Evolutionary conservation across 2,329 filamentous ascomycete genomes (phyloP).

Genomic region (Tolypocladium tropicale): DNA sequence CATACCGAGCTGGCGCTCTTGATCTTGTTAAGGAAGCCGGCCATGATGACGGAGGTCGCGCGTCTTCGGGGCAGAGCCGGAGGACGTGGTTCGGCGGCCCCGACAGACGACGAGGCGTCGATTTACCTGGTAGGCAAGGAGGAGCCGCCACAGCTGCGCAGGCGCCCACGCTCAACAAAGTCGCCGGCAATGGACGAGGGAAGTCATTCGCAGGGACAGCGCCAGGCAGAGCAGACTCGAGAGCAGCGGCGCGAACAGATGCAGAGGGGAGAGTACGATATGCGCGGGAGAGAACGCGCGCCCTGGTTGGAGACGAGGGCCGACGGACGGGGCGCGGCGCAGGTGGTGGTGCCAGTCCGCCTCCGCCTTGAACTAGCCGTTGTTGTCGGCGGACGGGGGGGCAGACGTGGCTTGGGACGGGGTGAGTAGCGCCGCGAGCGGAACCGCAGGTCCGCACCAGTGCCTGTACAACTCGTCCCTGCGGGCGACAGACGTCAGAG

Average conservation of each 20-base stretch:
- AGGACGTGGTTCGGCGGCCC: slow-evolving; percentile 1
- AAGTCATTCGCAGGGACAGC: slow-evolving; percentile 1
- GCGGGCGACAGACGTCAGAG: neutral
- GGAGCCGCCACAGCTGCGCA: slow-evolving; percentile 23
- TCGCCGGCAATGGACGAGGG: slow-evolving; percentile 13
- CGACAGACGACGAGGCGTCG: slow-evolving; percentile 1
- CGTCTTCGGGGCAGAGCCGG: slow-evolving; percentile 5
- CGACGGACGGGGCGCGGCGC: neutral
- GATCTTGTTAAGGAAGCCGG: slow-evolving; percentile 49
- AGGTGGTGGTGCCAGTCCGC: neutral
- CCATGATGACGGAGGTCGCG: slow-evolving; percentile 30
- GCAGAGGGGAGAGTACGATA: neutral
- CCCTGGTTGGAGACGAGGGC: neutral
- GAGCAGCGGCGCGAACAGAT: neutral
- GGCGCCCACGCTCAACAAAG: slow-evolving; percentile 21
- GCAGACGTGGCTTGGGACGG: neutral
- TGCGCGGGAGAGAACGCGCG: neutral
- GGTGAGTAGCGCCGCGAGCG: neutral
- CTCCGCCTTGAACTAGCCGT: neutral
- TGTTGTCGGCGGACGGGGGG: neutral
- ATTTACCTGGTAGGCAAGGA: slow-evolving; percentile 9
- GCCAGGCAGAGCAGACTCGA: neutral
- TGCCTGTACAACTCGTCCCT: neutral
- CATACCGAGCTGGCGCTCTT: slow-evolving; percentile 45
- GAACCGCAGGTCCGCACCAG: neutral